Evolutionary conservation across 371 early-diverging fungal genomes (phyloP).

Genomic region (Caulochytrium protostelioides): DNA sequence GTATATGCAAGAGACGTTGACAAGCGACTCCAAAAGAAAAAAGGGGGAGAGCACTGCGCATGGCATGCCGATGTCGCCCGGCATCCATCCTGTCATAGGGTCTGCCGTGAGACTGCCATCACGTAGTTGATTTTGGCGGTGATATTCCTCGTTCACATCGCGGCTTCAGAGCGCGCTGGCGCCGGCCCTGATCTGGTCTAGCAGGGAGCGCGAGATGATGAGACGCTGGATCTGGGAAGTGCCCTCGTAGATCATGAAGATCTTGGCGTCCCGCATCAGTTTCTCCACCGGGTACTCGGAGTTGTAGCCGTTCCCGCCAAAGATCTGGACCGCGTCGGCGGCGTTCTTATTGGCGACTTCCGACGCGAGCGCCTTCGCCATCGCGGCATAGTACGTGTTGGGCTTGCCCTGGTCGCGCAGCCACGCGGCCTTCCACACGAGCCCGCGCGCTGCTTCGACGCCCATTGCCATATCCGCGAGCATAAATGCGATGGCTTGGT

Average conservation of each 20-base stretch:
- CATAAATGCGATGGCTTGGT: constrained; percentile 88
- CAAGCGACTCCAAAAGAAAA: no score
- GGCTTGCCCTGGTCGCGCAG: constrained; percentile 58
- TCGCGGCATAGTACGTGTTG: constrained; percentile 85
- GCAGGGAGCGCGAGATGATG: constrained; percentile 53
- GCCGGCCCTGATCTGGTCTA: no score
- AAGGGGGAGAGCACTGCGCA: no score
- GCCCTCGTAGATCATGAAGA: constrained; percentile 91
- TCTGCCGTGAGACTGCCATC: no score
- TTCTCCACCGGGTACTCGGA: constrained; percentile 24
- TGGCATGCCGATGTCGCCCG: no score
- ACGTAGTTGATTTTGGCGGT: no score
- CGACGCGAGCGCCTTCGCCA: constrained; percentile 81
- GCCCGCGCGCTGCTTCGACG: constrained; percentile 63
- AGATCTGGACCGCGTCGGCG: constrained; percentile 86
- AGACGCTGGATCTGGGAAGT: constrained; percentile 86
- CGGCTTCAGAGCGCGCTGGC: no score
- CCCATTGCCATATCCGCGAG: constrained; percentile 86
- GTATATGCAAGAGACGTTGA: no score
- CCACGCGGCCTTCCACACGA: constrained; percentile 71
- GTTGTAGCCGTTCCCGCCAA: constrained; percentile 86
- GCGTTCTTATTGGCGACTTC: constrained; percentile 91
- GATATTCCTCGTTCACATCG: no score
- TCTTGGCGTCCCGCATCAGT: constrained; percentile 60
- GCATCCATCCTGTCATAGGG: no score